Base-by-base conservation (phyloP, 345 rosid genomes). In the Populus ilicifolia region DNA sequence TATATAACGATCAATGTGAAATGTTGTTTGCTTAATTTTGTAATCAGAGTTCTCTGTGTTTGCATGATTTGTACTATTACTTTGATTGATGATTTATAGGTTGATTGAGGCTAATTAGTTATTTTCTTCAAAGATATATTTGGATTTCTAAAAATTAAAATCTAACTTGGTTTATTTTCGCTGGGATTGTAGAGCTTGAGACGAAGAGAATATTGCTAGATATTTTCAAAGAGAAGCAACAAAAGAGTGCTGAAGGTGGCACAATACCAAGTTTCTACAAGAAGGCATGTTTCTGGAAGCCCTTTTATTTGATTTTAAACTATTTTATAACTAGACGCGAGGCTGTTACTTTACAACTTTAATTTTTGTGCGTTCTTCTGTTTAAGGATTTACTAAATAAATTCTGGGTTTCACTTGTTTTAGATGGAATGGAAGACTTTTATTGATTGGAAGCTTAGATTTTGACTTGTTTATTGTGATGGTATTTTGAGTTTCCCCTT, bases 121-220 rank as follows among this genome's bases (percentile, higher is more conserved):
- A 29, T 4, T 4, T 54, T 72, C 16, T 33, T 18, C 18, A 33
- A 12, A 72, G n/a, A 48, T n/a, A 33, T 6, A 21, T n/a, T 54
- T 71, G 14, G 17, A 5, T 12, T 36, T 29, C 21, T 67, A 2
- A 61, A 3, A 23, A 30, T 36, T 27, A 17, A n/a, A 63, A 68
- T 73, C 44, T 71, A 39, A 79, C 36, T 35, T 73, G n/a, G 6
- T 62, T 36, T 33, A 65, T 64, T 78, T 6, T 61, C 56, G 73
- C 64, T 23, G 72, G 41, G 38, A 38, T 43, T 85, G 79, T 71
- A 96, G 99, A 96, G 91, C 97, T 96, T 29, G 98, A 96, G 85
- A 96, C 97, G 10, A 96, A 96, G 92, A 90, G 95, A 80, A 94
- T 96, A 67, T 88, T 94, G 90, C 98, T 96, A n/a, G 99, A 94